Evolutionary conservation across 73 alveolate species (phyloP), one percentile per base, ranked within the genome.

Genomic region (Breviolum minutum): DNA sequence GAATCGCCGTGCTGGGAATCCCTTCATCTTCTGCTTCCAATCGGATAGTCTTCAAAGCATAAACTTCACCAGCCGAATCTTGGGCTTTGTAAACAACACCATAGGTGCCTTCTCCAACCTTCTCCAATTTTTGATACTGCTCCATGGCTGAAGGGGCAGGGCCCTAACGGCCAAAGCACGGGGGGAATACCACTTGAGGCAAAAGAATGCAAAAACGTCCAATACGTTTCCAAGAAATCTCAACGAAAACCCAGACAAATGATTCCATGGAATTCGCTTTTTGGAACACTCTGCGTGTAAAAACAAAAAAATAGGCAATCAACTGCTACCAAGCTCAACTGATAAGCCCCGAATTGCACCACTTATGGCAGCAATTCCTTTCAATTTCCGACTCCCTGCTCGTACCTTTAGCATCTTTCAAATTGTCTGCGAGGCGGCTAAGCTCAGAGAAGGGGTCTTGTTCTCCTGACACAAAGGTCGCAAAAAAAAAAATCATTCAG

Each of bases 1-100:
- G 80, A 73, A 99, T 99, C 40, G 99, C 97, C 19, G 99, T 99
- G 70, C 99, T 95, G 16, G 99, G 99, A 71, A 99, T 99, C 20
- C 99, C 99, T 82, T 99, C 99, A 88, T 99, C 99, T 80, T 99
- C 99, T 60, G 99, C 97, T 63, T 99, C 99, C 69, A 99, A 99
- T 90, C 99, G 99, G 95, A 99, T 99, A 69, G 99, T 99, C 99
- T 99, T 99, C 80, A 99, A 98, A 0, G 99, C 99, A 63, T 74
- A 99, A 73, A 99, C 99, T 89, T 99, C 99, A n/a, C 99, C 99
- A 6, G 99, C 99, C 2, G 95, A 54, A 70, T 95, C 99, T 82
- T 95, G 95, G 10, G 99, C 99, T 89, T 99, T 99, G 99, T 99
- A 99, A 32, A 99, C 99, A 32, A 99, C 99, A n/a, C 99, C 99